Evolutionary conservation across 192 early-diverging fungal genomes (phyloP), one percentile per base, ranked within the genome.

Genomic region (Allomyces macrogynus): DNA sequence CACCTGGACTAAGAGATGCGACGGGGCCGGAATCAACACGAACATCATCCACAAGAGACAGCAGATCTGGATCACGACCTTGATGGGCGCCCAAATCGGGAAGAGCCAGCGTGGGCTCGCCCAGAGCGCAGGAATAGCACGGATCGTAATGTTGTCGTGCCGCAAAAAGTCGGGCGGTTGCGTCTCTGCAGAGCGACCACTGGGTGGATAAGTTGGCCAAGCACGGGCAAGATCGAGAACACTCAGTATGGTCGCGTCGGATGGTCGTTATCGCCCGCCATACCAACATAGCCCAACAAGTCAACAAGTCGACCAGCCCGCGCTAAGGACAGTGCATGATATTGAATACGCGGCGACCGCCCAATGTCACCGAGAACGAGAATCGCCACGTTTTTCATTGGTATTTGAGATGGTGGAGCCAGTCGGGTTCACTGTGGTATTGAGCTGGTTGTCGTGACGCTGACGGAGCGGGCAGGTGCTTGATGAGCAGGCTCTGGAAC

Each of bases 331-430:
- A 87, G 67, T 43, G 90, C 89, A 72, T 98, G 95, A 66, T 90
- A 84, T 64, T 87, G 81, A 86, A 93, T 96, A n/a, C 93, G 83
- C 14, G 95, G 93, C n/a, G 87, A 88, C 62, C 87, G 76, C 8
- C 88, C 88, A 71, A 91, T 81, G 64, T 92, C 90, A 5, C 89
- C 90, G 25, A 92, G 73, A 4, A 92, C 90, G 10, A 92, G 72
- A 26, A 84, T 27, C 16, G 66, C 25, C 1, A 67, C 44, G 26
- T 4, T 27, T 27, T 27, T 27, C 26, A 27, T 27, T 27, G 26
- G 4, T 27, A 4, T 27, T 27, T 27, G 26, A 4, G 4, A 27
- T 27, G 2, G 26, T 27, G 26, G 26, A 4, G 26, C 26, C 26
- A 27, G 26, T 27, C 26, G 26, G 26, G 26, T 27, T 27, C 4